Conservation (phyloP, 139 green algal species). For the Picochlorum costavermella region DNA sequence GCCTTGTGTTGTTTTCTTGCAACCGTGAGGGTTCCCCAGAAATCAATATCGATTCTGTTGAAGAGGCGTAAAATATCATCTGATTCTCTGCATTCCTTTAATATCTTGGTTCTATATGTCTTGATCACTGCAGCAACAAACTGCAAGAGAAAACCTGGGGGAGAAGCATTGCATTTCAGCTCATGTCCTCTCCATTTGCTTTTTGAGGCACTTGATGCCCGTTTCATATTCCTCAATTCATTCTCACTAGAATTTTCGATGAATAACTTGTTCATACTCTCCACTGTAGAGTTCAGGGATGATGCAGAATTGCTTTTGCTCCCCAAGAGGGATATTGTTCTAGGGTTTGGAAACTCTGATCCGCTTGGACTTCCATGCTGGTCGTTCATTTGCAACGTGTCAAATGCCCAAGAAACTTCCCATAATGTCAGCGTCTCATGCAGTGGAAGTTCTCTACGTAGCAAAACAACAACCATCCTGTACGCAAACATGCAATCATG, state of each 20-base stretch:
- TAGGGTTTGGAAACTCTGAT: not conserved
- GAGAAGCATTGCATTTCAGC: not conserved
- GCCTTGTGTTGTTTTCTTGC: conserved; percentile 28
- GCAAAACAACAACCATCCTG: conserved; percentile 66
- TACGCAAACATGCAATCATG: conserved; percentile 76
- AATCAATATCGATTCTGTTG: conserved; percentile 32
- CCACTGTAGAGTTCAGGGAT: not conserved
- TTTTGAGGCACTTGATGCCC: not conserved
- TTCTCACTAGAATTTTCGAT: not conserved
- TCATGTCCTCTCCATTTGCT: not conserved
- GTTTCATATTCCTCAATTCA: not conserved
- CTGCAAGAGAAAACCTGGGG: conserved; percentile 46
- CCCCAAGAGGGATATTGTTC: too few species aligned
- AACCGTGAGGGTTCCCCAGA: conserved; percentile 21
- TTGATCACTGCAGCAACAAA: conserved; percentile 55
- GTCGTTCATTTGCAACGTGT: not conserved
- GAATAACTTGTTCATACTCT: not conserved
- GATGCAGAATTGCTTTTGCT: conserved; percentile 5
- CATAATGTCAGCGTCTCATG: conserved; percentile 34
- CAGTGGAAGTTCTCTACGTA: conserved; percentile 64
- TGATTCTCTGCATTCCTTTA: conserved; percentile 47
- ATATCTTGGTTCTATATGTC: conserved; percentile 32
- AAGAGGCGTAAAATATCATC: conserved; percentile 69
- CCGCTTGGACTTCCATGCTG: not conserved
- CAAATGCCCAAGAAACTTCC: conserved; percentile 20